These are phyloP conservation scores for Yamadazyma sp. DNA, from an alignment of 1,139 yeast species.

Conservation along the genomic window DNA sequence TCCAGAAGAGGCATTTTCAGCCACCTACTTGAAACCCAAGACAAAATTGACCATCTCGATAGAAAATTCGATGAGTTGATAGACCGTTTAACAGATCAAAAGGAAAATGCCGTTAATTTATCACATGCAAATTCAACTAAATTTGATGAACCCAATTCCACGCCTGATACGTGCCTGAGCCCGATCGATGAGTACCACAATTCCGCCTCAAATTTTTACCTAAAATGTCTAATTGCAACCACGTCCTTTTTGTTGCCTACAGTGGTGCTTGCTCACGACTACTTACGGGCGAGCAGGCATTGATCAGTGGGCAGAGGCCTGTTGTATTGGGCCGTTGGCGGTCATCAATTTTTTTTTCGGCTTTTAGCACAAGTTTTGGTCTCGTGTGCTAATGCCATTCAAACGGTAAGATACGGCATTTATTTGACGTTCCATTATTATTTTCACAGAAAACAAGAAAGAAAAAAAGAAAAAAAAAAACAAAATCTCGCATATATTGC, in stretches of 20 bases:
- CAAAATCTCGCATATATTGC: background rate
- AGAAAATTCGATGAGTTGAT: background rate
- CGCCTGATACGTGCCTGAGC: background rate
- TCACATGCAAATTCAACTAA: slow-evolving; percentile 1
- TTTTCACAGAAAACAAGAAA: background rate
- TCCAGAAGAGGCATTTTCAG: background rate
- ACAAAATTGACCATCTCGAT: background rate
- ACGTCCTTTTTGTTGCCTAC: slow-evolving; percentile 8
- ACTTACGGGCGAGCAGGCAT: background rate
- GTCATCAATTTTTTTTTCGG: too few relatives aligned
- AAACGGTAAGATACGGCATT: background rate
- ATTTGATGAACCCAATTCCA: background rate
- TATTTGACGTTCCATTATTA: too few relatives aligned
- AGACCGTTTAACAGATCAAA: background rate
- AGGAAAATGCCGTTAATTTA: background rate
- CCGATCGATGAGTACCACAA: background rate
- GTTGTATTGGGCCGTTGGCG: too few relatives aligned
- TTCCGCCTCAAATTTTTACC: background rate
- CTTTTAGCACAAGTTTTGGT: too few relatives aligned
- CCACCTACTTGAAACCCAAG: background rate
- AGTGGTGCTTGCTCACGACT: background rate
- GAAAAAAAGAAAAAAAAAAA: background rate
- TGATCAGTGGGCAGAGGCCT: too few relatives aligned
- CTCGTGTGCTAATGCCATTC: background rate
- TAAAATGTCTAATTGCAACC: slow-evolving; percentile 6